These are phyloP conservation scores for Phytophthora ramorum DNA, from an alignment of 352 stramenopile species.

Conservation along the genomic window DNA sequence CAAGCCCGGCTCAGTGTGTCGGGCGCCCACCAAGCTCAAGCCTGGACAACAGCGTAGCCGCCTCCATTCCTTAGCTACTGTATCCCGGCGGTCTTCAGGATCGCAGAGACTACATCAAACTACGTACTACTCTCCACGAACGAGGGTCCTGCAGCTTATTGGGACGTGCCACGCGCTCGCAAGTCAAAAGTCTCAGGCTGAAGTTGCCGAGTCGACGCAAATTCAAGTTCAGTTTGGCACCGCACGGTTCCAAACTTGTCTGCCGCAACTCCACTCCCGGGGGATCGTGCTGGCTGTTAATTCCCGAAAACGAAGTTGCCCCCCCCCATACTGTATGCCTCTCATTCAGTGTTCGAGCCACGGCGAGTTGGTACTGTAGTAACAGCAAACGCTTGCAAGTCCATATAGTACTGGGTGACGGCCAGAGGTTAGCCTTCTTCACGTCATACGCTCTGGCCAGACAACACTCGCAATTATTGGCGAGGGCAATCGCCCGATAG, in stretches of 20 bases:
- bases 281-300: not conserved
- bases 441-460: conserved; percentile 4
- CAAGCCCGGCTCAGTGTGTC: not conserved
- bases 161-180: not conserved
- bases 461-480: not conserved
- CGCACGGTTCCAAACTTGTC: conserved; percentile 12
- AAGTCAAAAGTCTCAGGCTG: conserved; percentile 21
- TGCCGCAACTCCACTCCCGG: not conserved
- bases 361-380: not conserved
- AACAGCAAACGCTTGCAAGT: not conserved
- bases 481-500: not conserved
- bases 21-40: not conserved
- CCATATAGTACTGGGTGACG: not conserved
- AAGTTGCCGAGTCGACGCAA: conserved; percentile 13
- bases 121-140: too few species aligned
- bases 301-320: not conserved
- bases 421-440: not conserved
- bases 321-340: not conserved
- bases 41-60: not conserved
- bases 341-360: not conserved
- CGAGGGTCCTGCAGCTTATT: not conserved
- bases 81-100: too few species aligned
- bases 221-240: conserved; percentile 32
- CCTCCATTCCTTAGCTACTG: too few species aligned
- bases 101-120: too few species aligned